phyloP scores from a whole-genome alignment of 176 grass and related monocot species.

The Zoysia japonica region DNA sequence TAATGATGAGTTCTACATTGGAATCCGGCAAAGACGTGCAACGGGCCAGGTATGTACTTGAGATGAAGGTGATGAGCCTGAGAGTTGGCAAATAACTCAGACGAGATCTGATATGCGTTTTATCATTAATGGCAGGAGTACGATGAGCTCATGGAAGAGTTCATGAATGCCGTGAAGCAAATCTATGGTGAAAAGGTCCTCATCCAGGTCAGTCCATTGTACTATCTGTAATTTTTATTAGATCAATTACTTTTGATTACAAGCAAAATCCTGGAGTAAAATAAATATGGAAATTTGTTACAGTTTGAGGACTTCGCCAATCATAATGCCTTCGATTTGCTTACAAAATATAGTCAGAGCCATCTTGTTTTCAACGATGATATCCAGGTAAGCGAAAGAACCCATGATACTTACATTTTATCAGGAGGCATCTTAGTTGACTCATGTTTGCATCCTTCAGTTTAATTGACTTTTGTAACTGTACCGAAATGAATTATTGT shows the following conservation, averaged over 20 bases:
- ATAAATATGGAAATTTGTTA: constrained; percentile 38
- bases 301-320: constrained; percentile 99
- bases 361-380: constrained; percentile 99
- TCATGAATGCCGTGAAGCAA: constrained; percentile 90
- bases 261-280: background rate
- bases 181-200: constrained; percentile 98
- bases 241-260: constrained; percentile 4
- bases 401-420: background rate
- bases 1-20: constrained; percentile 95
- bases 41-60: constrained; percentile 68
- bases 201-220: constrained; percentile 65
- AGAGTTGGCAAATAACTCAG: constrained; percentile 3
- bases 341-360: constrained; percentile 88
- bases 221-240: background rate
- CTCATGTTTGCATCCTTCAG: background rate
- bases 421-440: constrained; percentile 11
- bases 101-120: constrained; percentile 32
- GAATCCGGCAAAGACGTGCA: constrained; percentile 82
- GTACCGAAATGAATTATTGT: constrained; percentile 43
- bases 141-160: constrained; percentile 83
- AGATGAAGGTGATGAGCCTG: background rate
- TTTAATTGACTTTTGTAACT: constrained; percentile 37
- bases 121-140: constrained; percentile 68
- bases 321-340: constrained; percentile 98
- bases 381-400: constrained; percentile 71